Evolutionary conservation across 2,329 filamentous ascomycete species (phyloP), one percentile per base, ranked within the genome.

Genomic region (Clonostachys chloroleuca): DNA sequence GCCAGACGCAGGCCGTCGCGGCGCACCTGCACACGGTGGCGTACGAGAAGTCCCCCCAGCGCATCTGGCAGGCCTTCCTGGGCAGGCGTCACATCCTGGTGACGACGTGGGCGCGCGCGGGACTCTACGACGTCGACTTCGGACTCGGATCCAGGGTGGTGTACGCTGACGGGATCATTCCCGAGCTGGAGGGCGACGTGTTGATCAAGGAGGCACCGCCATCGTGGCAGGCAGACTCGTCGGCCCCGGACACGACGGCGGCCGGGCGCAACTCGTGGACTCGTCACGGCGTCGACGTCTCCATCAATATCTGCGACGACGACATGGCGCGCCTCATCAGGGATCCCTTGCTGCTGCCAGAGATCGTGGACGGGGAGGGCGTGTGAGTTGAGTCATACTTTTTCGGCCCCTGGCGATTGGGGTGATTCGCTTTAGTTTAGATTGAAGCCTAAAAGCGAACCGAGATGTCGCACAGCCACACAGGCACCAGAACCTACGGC

Each of bases 61-160:
- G 54, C 1, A 51, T 59, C 42, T 60, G 58, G 58, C 58, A 59
- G 43, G 56, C 56, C 1, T 61, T 61, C 4, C 34, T 61, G 1
- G 57, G 58, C 4, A 36, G 33, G 3, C 51, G 53, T 0, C 56
- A 60, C 30, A 54, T 59, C 3, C 35, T 61, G 2, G 55, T 59
- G 0, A 60, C 58, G 6, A 60, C 51, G 0, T 60, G 58, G 58
- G 56, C 52, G 2, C 49, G 57, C 2, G 52, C 58, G 0, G 57
- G 57, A 0, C 42, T 60, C 3, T 60, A 60, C n/a, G 48, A 51
- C 8, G 46, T 60, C 2, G 54, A 60, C 16, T 60, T 60, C 40
- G 58, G 58, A 1, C 34, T 58, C 5, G 52, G 42, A 2, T 49
- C 51, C 1, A 16, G 8, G 0, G 49, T 57, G 5, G 46, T 44